Evolutionary conservation across 352 stramenopile genomes (phyloP), one percentile per base, ranked within the genome.

Genomic region (Elongisporangium senticosum): DNA sequence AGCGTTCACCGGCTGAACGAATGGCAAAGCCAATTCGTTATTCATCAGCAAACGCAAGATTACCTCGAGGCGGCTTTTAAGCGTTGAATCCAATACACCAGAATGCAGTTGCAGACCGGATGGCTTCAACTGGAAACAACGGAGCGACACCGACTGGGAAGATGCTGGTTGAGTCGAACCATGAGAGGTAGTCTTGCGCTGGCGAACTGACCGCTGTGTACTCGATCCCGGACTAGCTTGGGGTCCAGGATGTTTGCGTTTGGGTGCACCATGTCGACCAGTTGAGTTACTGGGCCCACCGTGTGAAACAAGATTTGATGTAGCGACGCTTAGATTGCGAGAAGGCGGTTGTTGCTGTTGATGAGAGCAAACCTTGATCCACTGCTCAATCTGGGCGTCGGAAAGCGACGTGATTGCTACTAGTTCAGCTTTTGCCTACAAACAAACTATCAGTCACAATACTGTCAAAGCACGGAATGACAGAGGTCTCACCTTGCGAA

Each of bases 21-120:
- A 95, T 26, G 86, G 69, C 24, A 76, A 20, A 15, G 86, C 77
- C 39, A 94, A 50, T 28, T 89, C 78, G 52, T 88, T 85, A 33
- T 79, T 75, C 37, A 92, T 49, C 47, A 95, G 50, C 23, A 77
- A 77, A 19, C 72, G 59, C 11, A 95, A 33, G 14, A 95, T 75
- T n/a, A 74, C 43, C 49, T 89, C 72, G 47, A 95, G 67, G 4
- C 86, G 81, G 15, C 66, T 59, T 11, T 63, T 58, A 4, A 93
- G 21, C 7, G 79, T 88, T 22, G 74, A 24, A 62, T 95, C 86
- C 7, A 71, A 53, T 2, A 39, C 58, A 1, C 65, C 67, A 17
- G 68, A 72, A 69, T 67, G 67, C 19, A 65, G 55, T 7, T 66
- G 56, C 19, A 65, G 19, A 17, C 20, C 22, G 7, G 59, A 22